Conservation (phyloP, 768 basidiomycete species). For the Hebeloma cylindrosporum region DNA sequence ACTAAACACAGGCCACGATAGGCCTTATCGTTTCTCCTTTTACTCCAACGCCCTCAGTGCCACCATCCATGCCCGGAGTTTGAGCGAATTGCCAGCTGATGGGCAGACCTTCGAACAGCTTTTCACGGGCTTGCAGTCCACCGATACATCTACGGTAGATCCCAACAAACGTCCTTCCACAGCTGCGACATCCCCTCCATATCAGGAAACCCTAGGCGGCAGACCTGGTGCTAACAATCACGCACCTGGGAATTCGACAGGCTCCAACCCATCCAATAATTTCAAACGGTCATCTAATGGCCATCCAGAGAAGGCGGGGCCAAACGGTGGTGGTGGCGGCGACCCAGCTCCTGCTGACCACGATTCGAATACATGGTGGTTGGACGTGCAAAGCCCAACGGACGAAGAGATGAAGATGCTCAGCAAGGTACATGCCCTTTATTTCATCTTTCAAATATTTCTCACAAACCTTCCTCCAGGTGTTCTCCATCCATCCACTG, state of each 20-base stretch:
- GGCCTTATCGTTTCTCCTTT: slow-evolving; percentile 97
- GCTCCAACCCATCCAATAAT: neutral
- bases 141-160: neutral
- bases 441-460: neutral
- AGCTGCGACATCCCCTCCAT: slow-evolving; percentile 14
- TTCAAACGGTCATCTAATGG: slow-evolving; percentile 1
- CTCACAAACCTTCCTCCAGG: slow-evolving; percentile 45
- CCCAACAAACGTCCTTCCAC: slow-evolving; percentile 5
- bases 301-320: slow-evolving; percentile 16
- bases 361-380: slow-evolving; percentile 84
- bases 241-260: slow-evolving; percentile 8
- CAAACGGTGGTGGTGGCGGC: slow-evolving; percentile 22
- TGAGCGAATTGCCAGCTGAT: slow-evolving; percentile 92
- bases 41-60: slow-evolving; percentile 91
- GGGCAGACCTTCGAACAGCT: slow-evolving; percentile 92
- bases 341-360: slow-evolving; percentile 42
- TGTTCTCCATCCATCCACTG: slow-evolving; percentile 94
- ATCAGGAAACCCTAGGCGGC: slow-evolving; percentile 13
- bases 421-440: slow-evolving; percentile 65
- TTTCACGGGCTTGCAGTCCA: slow-evolving; percentile 55
- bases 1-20: slow-evolving; percentile 63
- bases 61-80: slow-evolving; percentile 91
- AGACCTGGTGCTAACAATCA: slow-evolving; percentile 9
- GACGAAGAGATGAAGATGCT: slow-evolving; percentile 99
- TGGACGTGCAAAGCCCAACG: slow-evolving; percentile 90